phyloP scores from a whole-genome alignment of 2,329 filamentous ascomycete genomes.

The Hymenoscyphus salicellus region DNA sequence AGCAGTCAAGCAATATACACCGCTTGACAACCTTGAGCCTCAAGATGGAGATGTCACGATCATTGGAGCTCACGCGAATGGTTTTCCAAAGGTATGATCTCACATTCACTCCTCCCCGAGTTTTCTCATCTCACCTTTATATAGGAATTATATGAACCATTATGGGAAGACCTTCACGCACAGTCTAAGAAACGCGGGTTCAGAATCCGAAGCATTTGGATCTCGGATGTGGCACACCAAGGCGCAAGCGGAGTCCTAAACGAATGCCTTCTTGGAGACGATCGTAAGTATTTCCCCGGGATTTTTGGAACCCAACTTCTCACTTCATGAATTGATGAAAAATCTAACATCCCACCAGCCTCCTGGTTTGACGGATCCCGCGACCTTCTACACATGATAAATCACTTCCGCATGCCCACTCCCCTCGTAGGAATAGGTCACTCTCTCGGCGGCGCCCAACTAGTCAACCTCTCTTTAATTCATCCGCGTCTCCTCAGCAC shows the following conservation, averaged over 20 bases:
- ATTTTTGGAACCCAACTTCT: background rate
- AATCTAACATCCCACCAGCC: slow-evolving; percentile 47
- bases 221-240: slow-evolving; percentile 84
- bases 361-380: slow-evolving; percentile 83
- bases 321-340: no score
- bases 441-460: slow-evolving; percentile 77
- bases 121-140: background rate
- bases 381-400: slow-evolving; percentile 82
- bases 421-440: slow-evolving; percentile 84
- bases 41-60: slow-evolving; percentile 78
- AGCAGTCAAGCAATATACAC: slow-evolving; percentile 84
- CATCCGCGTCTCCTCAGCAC: slow-evolving; percentile 78
- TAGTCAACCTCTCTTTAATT: slow-evolving; percentile 68
- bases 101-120: background rate
- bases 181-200: slow-evolving; percentile 58
- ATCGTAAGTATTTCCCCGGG: slow-evolving; percentile 58
- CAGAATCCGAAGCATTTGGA: slow-evolving; percentile 79
- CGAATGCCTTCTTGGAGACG: slow-evolving; percentile 72
- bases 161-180: slow-evolving; percentile 79
- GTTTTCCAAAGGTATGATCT: slow-evolving; percentile 76
- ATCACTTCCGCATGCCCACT: slow-evolving; percentile 77
- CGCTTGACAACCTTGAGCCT: slow-evolving; percentile 65
- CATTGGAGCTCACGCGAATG: slow-evolving; percentile 85
- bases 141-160: slow-evolving; percentile 85
- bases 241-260: slow-evolving; percentile 77